Conservation (phyloP, 2,329 filamentous ascomycete genomes). For the Monosporascus cannonballus region DNA sequence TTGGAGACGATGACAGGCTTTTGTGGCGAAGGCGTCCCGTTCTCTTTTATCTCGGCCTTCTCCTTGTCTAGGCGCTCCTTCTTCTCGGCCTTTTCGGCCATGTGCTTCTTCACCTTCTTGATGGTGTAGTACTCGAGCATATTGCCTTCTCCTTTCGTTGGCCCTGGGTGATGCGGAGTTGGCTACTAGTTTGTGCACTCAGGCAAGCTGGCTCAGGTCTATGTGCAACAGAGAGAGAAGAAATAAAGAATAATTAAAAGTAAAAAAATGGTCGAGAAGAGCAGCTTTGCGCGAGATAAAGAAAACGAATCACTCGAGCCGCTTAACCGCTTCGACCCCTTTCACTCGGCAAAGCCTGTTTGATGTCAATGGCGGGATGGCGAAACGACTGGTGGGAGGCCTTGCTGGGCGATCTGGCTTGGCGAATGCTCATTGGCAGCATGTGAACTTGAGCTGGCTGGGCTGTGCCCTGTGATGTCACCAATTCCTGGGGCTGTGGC, state of each 20-base stretch:
- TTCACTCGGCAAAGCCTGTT: not conserved
- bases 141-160: not conserved
- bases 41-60: conserved; percentile 22
- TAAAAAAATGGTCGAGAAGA: not conserved
- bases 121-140: conserved; percentile 61
- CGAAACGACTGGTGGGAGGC: not conserved
- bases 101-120: conserved; percentile 58
- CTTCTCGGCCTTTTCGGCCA: conserved; percentile 39
- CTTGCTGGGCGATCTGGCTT: not conserved
- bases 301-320: not conserved
- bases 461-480: not conserved
- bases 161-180: too few species aligned
- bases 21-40: conserved; percentile 10
- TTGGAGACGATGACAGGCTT: conserved; percentile 21
- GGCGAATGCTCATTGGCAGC: not conserved
- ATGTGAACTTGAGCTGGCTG: not conserved
- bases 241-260: not conserved
- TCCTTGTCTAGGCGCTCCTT: conserved; percentile 18
- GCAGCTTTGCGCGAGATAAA: not conserved
- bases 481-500: not conserved
- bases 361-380: not conserved
- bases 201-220: too few species aligned
- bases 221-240: not conserved
- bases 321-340: not conserved
- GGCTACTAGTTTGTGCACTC: too few species aligned